Base-by-base conservation (phyloP, 371 early-diverging fungal species). In the Fennellomyces sp. region DNA sequence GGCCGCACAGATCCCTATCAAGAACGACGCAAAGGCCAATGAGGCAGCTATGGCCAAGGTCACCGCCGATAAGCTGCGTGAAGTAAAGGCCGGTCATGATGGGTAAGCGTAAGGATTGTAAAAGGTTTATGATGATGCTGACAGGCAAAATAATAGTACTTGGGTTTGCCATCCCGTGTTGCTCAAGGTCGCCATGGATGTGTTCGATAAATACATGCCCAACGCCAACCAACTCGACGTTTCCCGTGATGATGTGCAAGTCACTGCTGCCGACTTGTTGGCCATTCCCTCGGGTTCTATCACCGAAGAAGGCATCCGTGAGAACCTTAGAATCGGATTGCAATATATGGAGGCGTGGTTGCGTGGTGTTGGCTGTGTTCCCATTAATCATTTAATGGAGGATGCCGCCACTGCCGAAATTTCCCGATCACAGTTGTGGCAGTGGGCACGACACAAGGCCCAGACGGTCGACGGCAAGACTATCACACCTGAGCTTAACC, bases 151-250 rank as follows among this genome's bases (percentile, higher is more conserved):
- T 94, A 94, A 67, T 95, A 97, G 61, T 3, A 96, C 97, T 38
- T 97, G 98, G 98, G 96, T 97, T 31, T 97, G 97, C 38, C 98
- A 98, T 72, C 98, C 98, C 19, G 97, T 89, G 58, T 87, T 98
- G 13, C 93, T 96, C 65, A 85, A 83, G 71, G 75, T 98, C 56
- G 97, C 97, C 52, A 80, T 87, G 49, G 89, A 85, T 39, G 83
- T 94, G 66, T 98, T 98, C 64, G 84, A 97, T 86, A 81, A 91
- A 73, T 83, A 96, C 83, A 97, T 98, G 96, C 92, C 95, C 45
- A 87, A 88, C 61, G 93, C 98, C 58, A 97, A 98, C 87, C 97
- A 98, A 83, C 80, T 98, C 57, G 88, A 85, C 70, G 76, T 93
- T 52, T 91, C 90, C 36, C 91, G 96, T 58, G 95, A 94, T 52